Percentiles rank a stretch among this genome's conserved stretches.
These are phyloP conservation scores for Mucor sp. DNA, from an alignment of 371 early-diverging fungal genomes.

Conservation along the genomic window DNA sequence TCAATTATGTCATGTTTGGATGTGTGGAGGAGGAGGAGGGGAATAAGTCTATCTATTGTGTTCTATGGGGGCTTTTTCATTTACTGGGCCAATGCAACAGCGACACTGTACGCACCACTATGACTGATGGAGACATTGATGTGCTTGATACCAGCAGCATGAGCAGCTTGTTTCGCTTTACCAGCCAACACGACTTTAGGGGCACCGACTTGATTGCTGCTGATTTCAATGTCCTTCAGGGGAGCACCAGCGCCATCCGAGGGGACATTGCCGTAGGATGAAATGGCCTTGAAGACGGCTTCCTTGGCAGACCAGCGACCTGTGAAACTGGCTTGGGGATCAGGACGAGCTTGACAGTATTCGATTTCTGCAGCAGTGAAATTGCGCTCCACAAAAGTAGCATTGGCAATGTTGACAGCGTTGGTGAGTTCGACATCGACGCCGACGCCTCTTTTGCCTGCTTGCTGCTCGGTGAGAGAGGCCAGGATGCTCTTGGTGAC, in stretches of 20 bases:
- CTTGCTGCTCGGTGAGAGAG: conserved; percentile 56
- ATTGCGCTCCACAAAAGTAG: conserved; percentile 90
- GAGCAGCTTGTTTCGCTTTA: conserved; percentile 73
- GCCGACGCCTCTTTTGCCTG: conserved; percentile 79
- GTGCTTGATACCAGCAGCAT: conserved; percentile 71
- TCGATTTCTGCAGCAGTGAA: conserved; percentile 80
- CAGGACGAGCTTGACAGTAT: conserved; percentile 80
- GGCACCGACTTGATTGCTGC: conserved; percentile 71
- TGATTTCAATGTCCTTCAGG: conserved; percentile 90
- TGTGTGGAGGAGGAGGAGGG: background rate
- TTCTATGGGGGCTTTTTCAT: background rate
- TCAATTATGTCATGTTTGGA: conserved; percentile 43
- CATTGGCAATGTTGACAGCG: conserved; percentile 80
- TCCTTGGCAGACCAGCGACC: conserved; percentile 98
- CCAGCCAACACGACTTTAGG: conserved; percentile 86
- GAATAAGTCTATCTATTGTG: background rate
- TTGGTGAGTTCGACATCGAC: conserved; percentile 91
- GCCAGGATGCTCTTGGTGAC: conserved; percentile 66
- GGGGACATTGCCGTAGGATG: conserved; percentile 74
- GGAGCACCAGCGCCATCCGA: conserved; percentile 89
- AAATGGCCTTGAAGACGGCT: conserved; percentile 94
- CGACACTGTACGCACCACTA: conserved; percentile 90
- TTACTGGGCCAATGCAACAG: conserved; percentile 72
- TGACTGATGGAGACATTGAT: conserved; percentile 94
- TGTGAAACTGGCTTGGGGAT: conserved; percentile 86